Evolutionary conservation across 805 yeast species (phyloP).

Genomic region (Candida corydali): DNA sequence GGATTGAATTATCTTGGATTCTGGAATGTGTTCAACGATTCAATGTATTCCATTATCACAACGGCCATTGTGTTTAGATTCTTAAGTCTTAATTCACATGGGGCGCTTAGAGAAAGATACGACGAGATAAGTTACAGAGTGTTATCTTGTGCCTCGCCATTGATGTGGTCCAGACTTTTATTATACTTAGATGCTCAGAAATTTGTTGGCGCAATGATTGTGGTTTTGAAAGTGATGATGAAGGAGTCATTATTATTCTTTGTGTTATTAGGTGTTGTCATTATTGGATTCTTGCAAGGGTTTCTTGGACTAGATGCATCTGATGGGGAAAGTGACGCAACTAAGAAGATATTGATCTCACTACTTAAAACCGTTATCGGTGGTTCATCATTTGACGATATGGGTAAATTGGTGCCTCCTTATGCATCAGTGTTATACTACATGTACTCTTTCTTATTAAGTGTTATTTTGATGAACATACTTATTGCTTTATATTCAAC

Average conservation of each 20-base stretch:
- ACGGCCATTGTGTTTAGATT: slow-evolving; percentile 55
- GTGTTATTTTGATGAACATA: slow-evolving; percentile 75
- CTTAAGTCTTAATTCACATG: slow-evolving; percentile 26
- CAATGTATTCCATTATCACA: slow-evolving; percentile 54
- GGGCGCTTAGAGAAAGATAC: slow-evolving; percentile 23
- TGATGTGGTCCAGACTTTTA: slow-evolving; percentile 79
- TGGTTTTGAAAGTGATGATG: slow-evolving; percentile 81
- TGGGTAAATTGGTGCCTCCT: slow-evolving; percentile 74
- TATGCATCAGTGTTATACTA: slow-evolving; percentile 79
- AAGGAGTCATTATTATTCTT: slow-evolving; percentile 82
- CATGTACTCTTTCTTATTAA: slow-evolving; percentile 68
- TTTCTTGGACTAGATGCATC: slow-evolving; percentile 84
- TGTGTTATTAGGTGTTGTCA: slow-evolving; percentile 63
- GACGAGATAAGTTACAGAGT: slow-evolving; percentile 65
- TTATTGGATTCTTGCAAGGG: slow-evolving; percentile 81
- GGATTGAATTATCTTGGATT: slow-evolving; percentile 71
- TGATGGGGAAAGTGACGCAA: slow-evolving; percentile 78
- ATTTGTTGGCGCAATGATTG: slow-evolving; percentile 86
- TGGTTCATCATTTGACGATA: slow-evolving; percentile 66
- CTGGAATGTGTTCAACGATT: slow-evolving; percentile 75
- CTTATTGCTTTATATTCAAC: slow-evolving; percentile 81
- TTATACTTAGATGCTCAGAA: slow-evolving; percentile 73
- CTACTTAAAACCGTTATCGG: slow-evolving; percentile 72
- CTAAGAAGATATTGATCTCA: slow-evolving; percentile 56
- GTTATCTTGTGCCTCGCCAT: slow-evolving; percentile 76